phyloP scores from a whole-genome alignment of 306 rosid species.

The Ormosia semicastrata region DNA sequence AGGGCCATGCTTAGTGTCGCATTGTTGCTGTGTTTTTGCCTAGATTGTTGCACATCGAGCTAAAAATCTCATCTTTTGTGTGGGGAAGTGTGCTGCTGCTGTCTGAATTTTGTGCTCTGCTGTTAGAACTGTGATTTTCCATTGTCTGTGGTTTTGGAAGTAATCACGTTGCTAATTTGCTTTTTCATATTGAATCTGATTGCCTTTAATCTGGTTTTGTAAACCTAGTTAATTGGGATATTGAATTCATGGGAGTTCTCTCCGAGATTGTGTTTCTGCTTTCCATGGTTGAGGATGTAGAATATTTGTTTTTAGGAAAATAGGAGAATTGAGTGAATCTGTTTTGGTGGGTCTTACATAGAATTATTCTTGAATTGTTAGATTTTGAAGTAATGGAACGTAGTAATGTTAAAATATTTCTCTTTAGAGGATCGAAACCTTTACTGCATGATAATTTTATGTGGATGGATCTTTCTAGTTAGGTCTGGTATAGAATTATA shows the following conservation, averaged over 20 bases:
- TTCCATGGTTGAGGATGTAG: neutral
- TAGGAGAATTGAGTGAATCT: neutral
- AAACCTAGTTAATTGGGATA: slow-evolving; percentile 14
- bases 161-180: neutral
- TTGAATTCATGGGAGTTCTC: neutral
- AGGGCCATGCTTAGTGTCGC: neutral
- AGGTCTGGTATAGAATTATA: neutral
- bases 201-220: neutral
- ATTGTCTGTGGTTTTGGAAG: neutral
- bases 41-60: slow-evolving; percentile 13
- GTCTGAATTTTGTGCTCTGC: slow-evolving; percentile 5
- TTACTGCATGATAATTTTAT: neutral
- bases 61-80: neutral
- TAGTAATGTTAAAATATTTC: neutral
- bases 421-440: neutral
- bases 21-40: slow-evolving; percentile 17
- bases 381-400: neutral
- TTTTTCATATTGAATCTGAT: neutral
- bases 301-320: neutral
- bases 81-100: neutral
- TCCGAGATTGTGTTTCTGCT: neutral
- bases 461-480: neutral
- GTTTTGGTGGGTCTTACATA: neutral
- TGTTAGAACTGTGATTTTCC: neutral
- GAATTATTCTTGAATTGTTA: neutral